Evolutionary conservation across 192 early-diverging fungal species (phyloP).

Genomic region (Funneliformis mosseae): DNA sequence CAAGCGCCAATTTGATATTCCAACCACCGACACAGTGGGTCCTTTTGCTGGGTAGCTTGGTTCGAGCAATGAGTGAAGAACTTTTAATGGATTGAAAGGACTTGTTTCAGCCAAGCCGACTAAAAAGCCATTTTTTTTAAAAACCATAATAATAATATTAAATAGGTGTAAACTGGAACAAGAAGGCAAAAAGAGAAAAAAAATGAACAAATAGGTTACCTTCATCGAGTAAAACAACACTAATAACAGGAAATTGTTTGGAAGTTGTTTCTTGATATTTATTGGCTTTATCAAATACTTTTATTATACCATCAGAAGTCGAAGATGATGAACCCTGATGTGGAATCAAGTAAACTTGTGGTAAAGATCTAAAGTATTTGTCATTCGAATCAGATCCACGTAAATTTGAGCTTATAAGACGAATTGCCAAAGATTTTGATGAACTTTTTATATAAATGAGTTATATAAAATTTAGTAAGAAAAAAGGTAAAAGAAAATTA

Average conservation of each 20-base stretch:
- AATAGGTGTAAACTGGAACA: too few species aligned
- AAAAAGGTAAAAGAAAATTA: not conserved
- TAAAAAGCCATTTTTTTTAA: not conserved
- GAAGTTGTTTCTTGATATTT: not conserved
- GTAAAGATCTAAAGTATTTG: slow-evolving; percentile 7
- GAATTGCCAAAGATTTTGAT: slow-evolving; percentile 31
- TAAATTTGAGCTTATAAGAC: slow-evolving; percentile 21
- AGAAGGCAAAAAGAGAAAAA: too few species aligned
- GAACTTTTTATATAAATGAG: not conserved
- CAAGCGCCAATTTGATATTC: slow-evolving; percentile 33
- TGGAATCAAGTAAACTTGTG: slow-evolving; percentile 31
- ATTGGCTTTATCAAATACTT: not conserved
- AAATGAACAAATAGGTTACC: not conserved
- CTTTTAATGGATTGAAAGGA: not conserved
- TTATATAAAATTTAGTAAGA: too few species aligned
- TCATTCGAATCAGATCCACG: slow-evolving; percentile 31
- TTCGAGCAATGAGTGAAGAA: not conserved
- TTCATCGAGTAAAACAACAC: not conserved
- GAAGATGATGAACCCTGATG: slow-evolving; percentile 18
- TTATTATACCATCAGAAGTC: slow-evolving; percentile 32
- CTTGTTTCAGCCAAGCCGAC: slow-evolving; percentile 30
- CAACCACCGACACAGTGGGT: not conserved
- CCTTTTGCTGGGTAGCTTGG: slow-evolving; percentile 22
- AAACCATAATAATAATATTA: too few species aligned
- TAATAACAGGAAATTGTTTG: not conserved